phyloP scores from a whole-genome alignment of 2,329 filamentous ascomycete genomes.

The Colletotrichum gloeosporioides region DNA sequence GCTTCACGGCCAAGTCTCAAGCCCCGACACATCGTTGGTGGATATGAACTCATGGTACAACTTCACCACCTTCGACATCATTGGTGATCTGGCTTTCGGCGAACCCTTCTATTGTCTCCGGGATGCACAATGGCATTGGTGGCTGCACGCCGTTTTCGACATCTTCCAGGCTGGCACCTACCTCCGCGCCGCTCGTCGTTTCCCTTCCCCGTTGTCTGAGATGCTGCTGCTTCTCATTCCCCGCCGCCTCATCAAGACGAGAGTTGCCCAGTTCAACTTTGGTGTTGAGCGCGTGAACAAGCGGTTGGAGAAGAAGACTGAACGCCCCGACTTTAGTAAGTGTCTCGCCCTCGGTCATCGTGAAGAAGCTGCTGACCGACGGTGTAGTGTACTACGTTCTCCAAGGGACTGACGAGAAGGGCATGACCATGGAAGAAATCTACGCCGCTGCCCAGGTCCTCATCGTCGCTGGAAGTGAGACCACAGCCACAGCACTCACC shows the following conservation, averaged over 20 bases:
- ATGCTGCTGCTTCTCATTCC: constrained; percentile 10
- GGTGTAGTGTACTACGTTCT: constrained; percentile 5
- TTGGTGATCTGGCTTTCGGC: constrained; percentile 34
- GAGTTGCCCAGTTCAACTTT: constrained; percentile 15
- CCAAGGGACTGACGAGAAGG: constrained; percentile 7
- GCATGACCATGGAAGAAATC: constrained; percentile 9
- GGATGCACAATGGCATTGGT: constrained; percentile 28
- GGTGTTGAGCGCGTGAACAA: constrained; percentile 9
- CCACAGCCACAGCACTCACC: constrained; percentile 35
- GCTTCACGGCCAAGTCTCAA: constrained; percentile 17
- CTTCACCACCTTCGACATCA: constrained; percentile 34
- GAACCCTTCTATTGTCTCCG: constrained; percentile 32
- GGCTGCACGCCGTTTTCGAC: constrained; percentile 30
- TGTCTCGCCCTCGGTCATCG: too few species aligned
- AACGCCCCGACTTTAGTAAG: constrained; percentile 13
- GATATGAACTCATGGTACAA: constrained; percentile 33
- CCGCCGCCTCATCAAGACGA: constrained; percentile 10
- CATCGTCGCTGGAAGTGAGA: constrained; percentile 39
- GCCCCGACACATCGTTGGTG: neutral
- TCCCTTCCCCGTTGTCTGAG: constrained; percentile 7
- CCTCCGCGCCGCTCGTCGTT: constrained; percentile 10
- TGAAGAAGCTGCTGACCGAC: neutral
- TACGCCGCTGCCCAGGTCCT: constrained; percentile 15
- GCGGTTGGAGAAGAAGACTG: constrained; percentile 1
- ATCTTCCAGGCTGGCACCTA: constrained; percentile 19